A percentile compares a stretch with the other conserved stretches of the same genome.
Evolutionary conservation across 495 filamentous ascomycete species (phyloP).

Genomic region (Penicillium alfredii): DNA sequence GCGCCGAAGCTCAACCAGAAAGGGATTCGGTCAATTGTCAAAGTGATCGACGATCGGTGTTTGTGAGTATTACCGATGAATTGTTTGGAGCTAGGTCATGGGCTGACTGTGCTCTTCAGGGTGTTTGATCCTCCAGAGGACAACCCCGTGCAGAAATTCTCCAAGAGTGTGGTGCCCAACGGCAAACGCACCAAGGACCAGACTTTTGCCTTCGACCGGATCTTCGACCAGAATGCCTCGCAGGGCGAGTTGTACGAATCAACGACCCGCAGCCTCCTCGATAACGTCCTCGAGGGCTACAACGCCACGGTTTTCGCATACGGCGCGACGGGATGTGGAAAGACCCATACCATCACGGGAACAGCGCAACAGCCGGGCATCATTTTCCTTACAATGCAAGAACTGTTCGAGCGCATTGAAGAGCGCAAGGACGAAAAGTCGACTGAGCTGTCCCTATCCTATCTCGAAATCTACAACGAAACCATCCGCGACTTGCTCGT

Average conservation of each 20-base stretch:
- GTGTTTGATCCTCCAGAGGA: slow-evolving; percentile 98
- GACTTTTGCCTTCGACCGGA: slow-evolving; percentile 91
- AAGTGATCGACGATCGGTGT: slow-evolving; percentile 93
- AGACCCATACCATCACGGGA: slow-evolving; percentile 97
- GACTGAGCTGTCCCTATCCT: slow-evolving; percentile 87
- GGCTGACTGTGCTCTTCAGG: slow-evolving; percentile 40
- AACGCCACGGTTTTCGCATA: slow-evolving; percentile 99
- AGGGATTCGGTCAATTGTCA: slow-evolving; percentile 85
- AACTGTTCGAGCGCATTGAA: slow-evolving; percentile 91
- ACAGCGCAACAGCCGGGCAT: slow-evolving; percentile 92
- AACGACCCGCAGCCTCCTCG: slow-evolving; percentile 81
- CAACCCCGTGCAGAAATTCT: slow-evolving; percentile 87
- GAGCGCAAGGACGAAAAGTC: slow-evolving; percentile 79
- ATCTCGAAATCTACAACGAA: slow-evolving; percentile 99
- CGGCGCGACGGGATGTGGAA: slow-evolving; percentile 95
- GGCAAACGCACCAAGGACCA: slow-evolving; percentile 97
- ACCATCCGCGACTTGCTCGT: slow-evolving; percentile 94
- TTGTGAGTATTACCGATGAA: slow-evolving; percentile 57
- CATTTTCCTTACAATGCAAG: slow-evolving; percentile 98
- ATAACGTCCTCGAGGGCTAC: slow-evolving; percentile 94
- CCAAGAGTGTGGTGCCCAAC: slow-evolving; percentile 70
- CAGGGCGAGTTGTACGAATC: slow-evolving; percentile 95
- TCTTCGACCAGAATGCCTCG: slow-evolving; percentile 93
- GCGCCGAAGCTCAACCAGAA: slow-evolving; percentile 77
- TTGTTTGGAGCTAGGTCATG: background rate